Evolutionary conservation across 164 flowering plant genomes (phyloP).

Genomic region (Chimonanthus praecox): DNA sequence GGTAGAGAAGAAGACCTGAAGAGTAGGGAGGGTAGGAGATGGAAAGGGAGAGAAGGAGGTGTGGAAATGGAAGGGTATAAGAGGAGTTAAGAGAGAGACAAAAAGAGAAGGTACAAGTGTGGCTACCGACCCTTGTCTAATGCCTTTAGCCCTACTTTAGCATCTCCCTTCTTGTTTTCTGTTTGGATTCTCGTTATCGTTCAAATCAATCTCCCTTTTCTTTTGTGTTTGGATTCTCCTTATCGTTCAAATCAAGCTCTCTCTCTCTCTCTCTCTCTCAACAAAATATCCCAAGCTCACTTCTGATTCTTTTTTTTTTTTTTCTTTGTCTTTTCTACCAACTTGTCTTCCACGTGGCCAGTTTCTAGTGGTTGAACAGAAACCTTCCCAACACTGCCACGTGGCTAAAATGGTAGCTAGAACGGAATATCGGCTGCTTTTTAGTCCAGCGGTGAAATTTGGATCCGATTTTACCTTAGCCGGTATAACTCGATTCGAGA

Average conservation of each 20-base stretch:
- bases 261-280: background rate
- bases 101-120: background rate
- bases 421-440: too few species aligned
- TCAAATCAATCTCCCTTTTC: slow-evolving; percentile 13
- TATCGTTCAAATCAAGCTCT: background rate
- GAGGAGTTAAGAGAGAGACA: background rate
- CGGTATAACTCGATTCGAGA: too few species aligned
- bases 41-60: background rate
- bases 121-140: background rate
- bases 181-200: slow-evolving; percentile 17
- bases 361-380: background rate
- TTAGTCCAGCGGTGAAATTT: too few species aligned
- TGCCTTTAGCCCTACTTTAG: background rate
- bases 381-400: background rate
- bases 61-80: background rate
- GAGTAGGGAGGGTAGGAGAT: background rate
- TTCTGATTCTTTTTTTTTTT: background rate
- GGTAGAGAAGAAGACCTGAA: background rate
- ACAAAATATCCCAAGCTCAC: background rate
- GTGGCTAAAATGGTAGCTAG: too few species aligned
- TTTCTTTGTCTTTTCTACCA: background rate
- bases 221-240: background rate
- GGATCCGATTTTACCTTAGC: too few species aligned
- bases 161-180: background rate
- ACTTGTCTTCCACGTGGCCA: background rate